Percentiles rank a stretch among this genome's conserved stretches.
Evolutionary conservation across 2,329 filamentous ascomycete species (phyloP).

Genomic region (Diaporthe longicolla): DNA sequence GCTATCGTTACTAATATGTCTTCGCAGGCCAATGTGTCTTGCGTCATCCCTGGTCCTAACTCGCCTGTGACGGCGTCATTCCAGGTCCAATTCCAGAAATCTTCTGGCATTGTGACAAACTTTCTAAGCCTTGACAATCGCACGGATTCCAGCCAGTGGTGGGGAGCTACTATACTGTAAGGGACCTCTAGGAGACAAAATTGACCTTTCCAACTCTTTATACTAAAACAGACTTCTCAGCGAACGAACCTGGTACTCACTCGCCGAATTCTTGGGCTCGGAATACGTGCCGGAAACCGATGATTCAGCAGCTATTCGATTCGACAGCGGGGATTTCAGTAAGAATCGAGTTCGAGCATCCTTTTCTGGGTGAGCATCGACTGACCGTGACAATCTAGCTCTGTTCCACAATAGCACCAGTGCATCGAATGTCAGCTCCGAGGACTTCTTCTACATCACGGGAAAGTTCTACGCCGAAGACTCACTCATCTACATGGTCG

Average conservation of each 20-base stretch:
- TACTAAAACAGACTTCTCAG: not conserved
- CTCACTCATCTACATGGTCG: not conserved
- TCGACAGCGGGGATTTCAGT: conserved; percentile 12
- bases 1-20: not conserved
- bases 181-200: not conserved
- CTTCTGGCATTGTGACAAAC: not conserved
- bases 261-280: not conserved
- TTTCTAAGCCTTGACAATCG: conserved; percentile 13
- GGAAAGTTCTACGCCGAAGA: conserved; percentile 14
- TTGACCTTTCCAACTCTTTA: too few species aligned
- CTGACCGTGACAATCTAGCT: not conserved
- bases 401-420: not conserved
- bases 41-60: not conserved
- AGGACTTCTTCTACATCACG: not conserved
- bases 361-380: too few species aligned
- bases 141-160: conserved; percentile 18
- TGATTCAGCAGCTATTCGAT: not conserved
- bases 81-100: not conserved
- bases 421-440: not conserved
- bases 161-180: not conserved
- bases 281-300: not conserved
- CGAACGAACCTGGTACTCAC: conserved; percentile 2
- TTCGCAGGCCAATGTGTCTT: conserved; percentile 3
- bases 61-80: not conserved
- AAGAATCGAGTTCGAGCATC: not conserved